These are phyloP conservation scores for Diplogelasinospora grovesii DNA, from an alignment of 495 filamentous ascomycete genomes.

Conservation along the genomic window DNA sequence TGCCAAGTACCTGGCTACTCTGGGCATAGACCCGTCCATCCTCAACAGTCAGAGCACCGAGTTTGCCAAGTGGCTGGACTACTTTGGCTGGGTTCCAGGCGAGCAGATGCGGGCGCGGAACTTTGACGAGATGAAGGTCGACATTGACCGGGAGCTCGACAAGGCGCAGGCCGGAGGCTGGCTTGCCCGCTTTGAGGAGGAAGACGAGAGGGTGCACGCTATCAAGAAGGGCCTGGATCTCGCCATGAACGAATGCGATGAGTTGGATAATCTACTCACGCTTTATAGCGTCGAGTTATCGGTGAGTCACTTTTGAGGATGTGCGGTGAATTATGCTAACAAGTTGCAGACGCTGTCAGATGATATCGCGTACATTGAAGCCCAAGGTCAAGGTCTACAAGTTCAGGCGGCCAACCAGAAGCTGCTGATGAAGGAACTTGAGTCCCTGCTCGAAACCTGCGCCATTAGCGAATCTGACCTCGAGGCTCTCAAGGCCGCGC, in stretches of 20 bases:
- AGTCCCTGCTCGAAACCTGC: slow-evolving; percentile 74
- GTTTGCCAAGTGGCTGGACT: slow-evolving; percentile 70
- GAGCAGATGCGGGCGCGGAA: slow-evolving; percentile 61
- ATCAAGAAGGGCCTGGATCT: slow-evolving; percentile 80
- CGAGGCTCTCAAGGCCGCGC: slow-evolving; percentile 62
- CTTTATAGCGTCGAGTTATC: slow-evolving; percentile 91
- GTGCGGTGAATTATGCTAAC: slow-evolving; percentile 17
- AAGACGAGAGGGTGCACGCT: slow-evolving; percentile 78
- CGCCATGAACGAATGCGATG: slow-evolving; percentile 88
- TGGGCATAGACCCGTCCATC: slow-evolving; percentile 65
- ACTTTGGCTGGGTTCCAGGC: slow-evolving; percentile 82
- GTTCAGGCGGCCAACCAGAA: slow-evolving; percentile 97
- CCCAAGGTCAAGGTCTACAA: slow-evolving; percentile 91
- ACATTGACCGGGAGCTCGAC: slow-evolving; percentile 79
- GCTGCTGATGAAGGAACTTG: slow-evolving; percentile 79
- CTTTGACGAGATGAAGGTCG: slow-evolving; percentile 75
- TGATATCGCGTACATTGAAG: slow-evolving; percentile 94
- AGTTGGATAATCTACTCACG: slow-evolving; percentile 86
- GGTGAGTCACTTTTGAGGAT: slow-evolving; percentile 46
- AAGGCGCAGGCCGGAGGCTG: slow-evolving; percentile 89
- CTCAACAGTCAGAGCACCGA: slow-evolving; percentile 58
- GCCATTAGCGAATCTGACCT: slow-evolving; percentile 74
- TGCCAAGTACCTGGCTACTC: slow-evolving; percentile 65
- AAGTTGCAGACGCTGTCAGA: slow-evolving; percentile 75
- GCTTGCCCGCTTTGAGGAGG: slow-evolving; percentile 79